These are phyloP conservation scores for Golubevia pallescens DNA, from an alignment of 1,284 basidiomycete species.

Conservation along the genomic window DNA sequence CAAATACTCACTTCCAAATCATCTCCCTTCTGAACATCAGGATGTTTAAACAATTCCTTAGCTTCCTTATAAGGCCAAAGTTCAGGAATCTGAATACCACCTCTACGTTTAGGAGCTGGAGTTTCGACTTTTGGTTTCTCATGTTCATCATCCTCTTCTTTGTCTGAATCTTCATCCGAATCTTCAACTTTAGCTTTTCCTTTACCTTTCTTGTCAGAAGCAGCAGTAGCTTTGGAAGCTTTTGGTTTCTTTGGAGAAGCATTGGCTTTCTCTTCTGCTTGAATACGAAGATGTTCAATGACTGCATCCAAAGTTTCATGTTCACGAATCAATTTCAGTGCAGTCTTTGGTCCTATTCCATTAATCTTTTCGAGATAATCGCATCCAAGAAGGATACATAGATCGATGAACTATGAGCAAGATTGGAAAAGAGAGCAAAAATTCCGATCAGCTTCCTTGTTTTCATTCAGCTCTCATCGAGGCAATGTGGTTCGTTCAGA, in stretches of 20 bases:
- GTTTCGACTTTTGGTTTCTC: constrained; percentile 48
- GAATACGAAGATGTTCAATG: constrained; percentile 78
- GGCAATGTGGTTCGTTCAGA: too few relatives aligned
- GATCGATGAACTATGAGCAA: constrained; percentile 78
- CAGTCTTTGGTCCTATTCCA: constrained; percentile 93
- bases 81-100: constrained; percentile 82
- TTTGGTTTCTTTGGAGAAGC: constrained; percentile 69
- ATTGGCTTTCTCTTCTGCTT: constrained; percentile 16
- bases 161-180: constrained; percentile 35
- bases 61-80: constrained; percentile 97
- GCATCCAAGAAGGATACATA: constrained; percentile 95
- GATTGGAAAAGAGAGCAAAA: neutral
- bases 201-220: constrained; percentile 46
- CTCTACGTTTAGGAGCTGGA: constrained; percentile 66
- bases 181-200: constrained; percentile 10
- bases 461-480: too few relatives aligned
- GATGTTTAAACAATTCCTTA: constrained; percentile 84
- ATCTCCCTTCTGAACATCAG: constrained; percentile 84
- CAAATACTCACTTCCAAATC: constrained; percentile 76
- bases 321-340: constrained; percentile 89
- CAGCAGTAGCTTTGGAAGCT: too few relatives aligned
- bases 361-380: constrained; percentile 97
- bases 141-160: constrained; percentile 16
- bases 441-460: too few relatives aligned
- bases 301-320: constrained; percentile 80